Evolutionary conservation across 2,329 filamentous ascomycete genomes (phyloP), one percentile per base, ranked within the genome.

Genomic region (Trichoderma cornu-damae): DNA sequence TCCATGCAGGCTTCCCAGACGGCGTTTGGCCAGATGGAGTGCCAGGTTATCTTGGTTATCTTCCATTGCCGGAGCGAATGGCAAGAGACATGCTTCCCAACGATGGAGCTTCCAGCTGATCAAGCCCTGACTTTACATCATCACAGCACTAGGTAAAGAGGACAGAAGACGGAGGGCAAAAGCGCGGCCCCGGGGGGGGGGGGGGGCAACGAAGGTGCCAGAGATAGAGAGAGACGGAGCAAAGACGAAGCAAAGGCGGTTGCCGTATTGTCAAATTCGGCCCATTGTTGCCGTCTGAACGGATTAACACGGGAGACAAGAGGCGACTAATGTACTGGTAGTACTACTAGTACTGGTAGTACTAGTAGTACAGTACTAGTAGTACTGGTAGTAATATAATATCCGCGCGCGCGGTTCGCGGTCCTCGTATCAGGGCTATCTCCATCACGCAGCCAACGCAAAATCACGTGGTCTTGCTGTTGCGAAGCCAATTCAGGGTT

Each of bases 401-500:
- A n/a, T n/a, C n/a, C n/a, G n/a, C n/a, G n/a, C n/a, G n/a, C 16
- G 42, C 20, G 8, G 34, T 30, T 24, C 40, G 28, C 32, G 32
- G 22, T 40, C 8, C 6, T 14, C 9, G 22, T 34, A n/a, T 18
- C 37, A 22, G 14, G 9, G 9, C 34, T 26, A 18, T 3, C n/a
- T n/a, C 16, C 34, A 43, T 54, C 71, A 61, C 71, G 69, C 66
- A 68, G 72, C 58, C 67, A 64, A 68, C 70, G 66, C 71, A 70
- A 65, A 48, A 65, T 73, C 71, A 73, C 71, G 72, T 73, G 72
- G 32, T 20, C 6, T 20, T 37, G 72, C 34, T 20, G 9, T 20
- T 37, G 18, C n/a, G 4, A 28, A 28, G 26, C 26, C 26, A 8
- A 4, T 28, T 28, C 26, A 28, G 26, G 26, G 8, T 28, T 28